Percentiles rank a stretch among this genome's conserved stretches.
Conservation (phyloP, 2,329 filamentous ascomycete genomes). For the Penicillium sp. region DNA sequence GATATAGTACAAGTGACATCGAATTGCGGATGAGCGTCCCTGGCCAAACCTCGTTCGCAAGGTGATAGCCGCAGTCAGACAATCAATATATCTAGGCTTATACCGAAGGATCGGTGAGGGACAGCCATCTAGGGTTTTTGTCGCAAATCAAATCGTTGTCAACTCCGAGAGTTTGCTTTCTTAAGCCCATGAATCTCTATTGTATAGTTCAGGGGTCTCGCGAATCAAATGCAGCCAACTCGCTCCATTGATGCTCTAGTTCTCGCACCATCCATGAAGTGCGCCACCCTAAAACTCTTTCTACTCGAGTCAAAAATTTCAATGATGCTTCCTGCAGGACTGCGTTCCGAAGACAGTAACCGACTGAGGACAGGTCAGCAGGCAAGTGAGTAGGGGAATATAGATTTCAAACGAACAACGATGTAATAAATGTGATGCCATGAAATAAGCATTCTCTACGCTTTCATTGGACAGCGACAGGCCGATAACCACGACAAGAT, state of each 20-base stretch:
- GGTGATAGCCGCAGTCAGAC: no score
- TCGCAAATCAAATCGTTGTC: background rate
- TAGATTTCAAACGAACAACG: constrained; percentile 25
- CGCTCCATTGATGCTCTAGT: constrained; percentile 30
- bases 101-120: no score
- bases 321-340: constrained; percentile 30
- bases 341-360: constrained; percentile 31
- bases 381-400: no score
- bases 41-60: no score
- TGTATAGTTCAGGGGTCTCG: background rate
- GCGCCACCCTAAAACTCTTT: constrained; percentile 32
- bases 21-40: no score
- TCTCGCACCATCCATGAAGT: constrained; percentile 32
- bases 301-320: constrained; percentile 27
- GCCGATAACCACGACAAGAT: constrained; percentile 31
- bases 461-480: constrained; percentile 35
- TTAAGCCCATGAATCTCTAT: background rate
- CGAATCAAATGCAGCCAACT: constrained; percentile 18
- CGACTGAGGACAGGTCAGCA: constrained; percentile 23
- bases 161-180: background rate
- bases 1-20: no score
- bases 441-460: constrained; percentile 36
- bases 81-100: no score
- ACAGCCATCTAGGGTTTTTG: no score
- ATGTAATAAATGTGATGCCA: constrained; percentile 34